phyloP scores from a whole-genome alignment of 2,329 filamentous ascomycete genomes.

The Nannizziopsis arthrosporioides region DNA sequence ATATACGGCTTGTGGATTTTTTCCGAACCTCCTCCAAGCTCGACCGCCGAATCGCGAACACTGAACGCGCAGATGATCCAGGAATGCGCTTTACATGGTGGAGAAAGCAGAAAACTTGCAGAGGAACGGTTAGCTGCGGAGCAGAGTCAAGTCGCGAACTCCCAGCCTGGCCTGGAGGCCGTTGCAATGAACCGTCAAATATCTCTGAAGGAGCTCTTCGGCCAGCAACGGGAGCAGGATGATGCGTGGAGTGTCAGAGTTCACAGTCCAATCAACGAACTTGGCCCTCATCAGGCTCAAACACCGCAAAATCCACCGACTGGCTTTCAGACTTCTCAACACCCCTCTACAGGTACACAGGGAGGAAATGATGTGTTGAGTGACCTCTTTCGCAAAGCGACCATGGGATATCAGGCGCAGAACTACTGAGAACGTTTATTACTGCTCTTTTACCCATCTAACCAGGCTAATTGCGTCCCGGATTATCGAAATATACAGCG shows the following conservation, averaged over 20 bases:
- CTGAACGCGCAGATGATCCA: conserved; percentile 45
- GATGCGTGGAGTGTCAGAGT: conserved; percentile 40
- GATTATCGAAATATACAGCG: not conserved
- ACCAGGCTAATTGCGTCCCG: not conserved
- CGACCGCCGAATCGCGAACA: conserved; percentile 41
- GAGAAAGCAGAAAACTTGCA: conserved; percentile 37
- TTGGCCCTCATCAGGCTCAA: conserved; percentile 5
- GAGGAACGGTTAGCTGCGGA: conserved; percentile 26
- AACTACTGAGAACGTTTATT: not conserved
- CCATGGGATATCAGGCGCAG: conserved; percentile 8
- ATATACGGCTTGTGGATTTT: conserved; percentile 56
- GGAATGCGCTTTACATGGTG: conserved; percentile 44
- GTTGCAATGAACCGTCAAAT: conserved; percentile 43
- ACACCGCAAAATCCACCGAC: not conserved
- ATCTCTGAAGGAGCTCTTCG: conserved; percentile 44
- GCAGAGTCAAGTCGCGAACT: conserved; percentile 23
- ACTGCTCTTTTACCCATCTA: not conserved
- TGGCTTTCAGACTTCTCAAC: not conserved
- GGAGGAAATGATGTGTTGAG: conserved; percentile 12
- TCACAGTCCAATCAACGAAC: conserved; percentile 26
- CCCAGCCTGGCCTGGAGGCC: conserved; percentile 30
- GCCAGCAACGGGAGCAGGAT: conserved; percentile 43
- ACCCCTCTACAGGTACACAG: not conserved
- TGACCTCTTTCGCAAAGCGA: conserved; percentile 31
- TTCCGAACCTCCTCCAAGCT: conserved; percentile 45